A percentile compares a stretch with the other conserved stretches of the same genome.
Conservation (phyloP, 2,329 filamentous ascomycete genomes). For the Verticillium albo-atrum region DNA sequence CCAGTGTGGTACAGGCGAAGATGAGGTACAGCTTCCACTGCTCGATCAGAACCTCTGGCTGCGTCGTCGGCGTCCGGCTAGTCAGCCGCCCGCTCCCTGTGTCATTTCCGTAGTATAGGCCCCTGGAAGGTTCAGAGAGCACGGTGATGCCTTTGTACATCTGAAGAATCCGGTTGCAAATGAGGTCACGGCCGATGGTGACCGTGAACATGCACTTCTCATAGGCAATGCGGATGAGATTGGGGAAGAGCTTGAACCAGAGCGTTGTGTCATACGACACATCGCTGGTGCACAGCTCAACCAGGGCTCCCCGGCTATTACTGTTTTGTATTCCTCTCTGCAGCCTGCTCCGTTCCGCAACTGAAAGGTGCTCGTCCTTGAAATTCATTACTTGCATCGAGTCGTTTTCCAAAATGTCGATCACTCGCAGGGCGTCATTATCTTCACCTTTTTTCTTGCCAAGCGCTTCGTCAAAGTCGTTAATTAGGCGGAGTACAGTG, state of each 20-base stretch:
- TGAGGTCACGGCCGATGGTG: conserved; percentile 82
- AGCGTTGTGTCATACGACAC: conserved; percentile 90
- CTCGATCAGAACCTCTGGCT: conserved; percentile 85
- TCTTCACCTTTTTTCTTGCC: conserved; percentile 59
- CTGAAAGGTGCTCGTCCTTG: conserved; percentile 84
- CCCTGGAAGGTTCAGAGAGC: conserved; percentile 69
- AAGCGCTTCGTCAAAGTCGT: conserved; percentile 86
- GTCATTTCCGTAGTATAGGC: conserved; percentile 59
- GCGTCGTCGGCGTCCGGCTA: conserved; percentile 59
- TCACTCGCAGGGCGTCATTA: conserved; percentile 68
- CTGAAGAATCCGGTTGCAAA: conserved; percentile 87
- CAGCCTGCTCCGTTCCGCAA: conserved; percentile 87
- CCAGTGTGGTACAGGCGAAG: conserved; percentile 93
- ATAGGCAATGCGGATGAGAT: conserved; percentile 84
- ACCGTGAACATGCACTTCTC: conserved; percentile 90
- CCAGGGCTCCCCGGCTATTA: conserved; percentile 77
- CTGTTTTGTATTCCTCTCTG: conserved; percentile 85
- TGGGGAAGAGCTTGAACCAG: conserved; percentile 98
- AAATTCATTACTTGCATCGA: conserved; percentile 86
- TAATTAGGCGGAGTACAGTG: conserved; percentile 85
- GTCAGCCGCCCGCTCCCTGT: conserved; percentile 47
- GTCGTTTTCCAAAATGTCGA: conserved; percentile 87
- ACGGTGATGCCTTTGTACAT: conserved; percentile 84
- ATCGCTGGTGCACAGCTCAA: conserved; percentile 94
- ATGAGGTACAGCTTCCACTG: conserved; percentile 98